phyloP scores from a whole-genome alignment of 169 alveolate species.

The Plasmodium knowlesi region DNA sequence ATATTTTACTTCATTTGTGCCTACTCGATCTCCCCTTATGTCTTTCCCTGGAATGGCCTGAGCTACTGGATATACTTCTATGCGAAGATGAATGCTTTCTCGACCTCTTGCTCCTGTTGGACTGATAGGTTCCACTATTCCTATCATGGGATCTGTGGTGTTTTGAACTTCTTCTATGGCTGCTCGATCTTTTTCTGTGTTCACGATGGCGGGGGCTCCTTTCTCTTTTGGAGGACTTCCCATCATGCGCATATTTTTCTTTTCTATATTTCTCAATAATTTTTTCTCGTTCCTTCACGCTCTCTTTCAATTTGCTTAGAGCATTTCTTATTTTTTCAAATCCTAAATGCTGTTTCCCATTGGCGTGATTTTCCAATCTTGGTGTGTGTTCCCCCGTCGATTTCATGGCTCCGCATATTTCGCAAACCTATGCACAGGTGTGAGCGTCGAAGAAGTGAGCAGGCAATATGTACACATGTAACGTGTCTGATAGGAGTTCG shows the following conservation, averaged over 20 bases:
- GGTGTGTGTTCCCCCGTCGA: constrained; percentile 79
- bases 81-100: constrained; percentile 19
- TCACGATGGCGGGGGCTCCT: constrained; percentile 12
- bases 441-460: background rate
- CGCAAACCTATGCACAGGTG: constrained; percentile 76
- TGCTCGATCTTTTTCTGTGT: constrained; percentile 29
- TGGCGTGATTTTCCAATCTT: constrained; percentile 79
- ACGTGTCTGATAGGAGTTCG: background rate
- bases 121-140: constrained; percentile 25
- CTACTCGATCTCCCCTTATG: constrained; percentile 20
- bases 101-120: constrained; percentile 30
- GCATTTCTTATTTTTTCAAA: constrained; percentile 69
- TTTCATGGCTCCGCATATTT: constrained; percentile 84
- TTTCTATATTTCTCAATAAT: constrained; percentile 61
- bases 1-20: background rate
- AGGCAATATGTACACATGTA: background rate
- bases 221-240: constrained; percentile 6
- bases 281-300: constrained; percentile 38
- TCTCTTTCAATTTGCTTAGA: constrained; percentile 18
- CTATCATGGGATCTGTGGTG: constrained; percentile 46
- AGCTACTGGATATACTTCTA: constrained; percentile 49
- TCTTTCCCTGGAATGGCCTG: constrained; percentile 20
- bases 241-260: constrained; percentile 2
- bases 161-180: constrained; percentile 57
- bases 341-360: constrained; percentile 84